A percentile compares a stretch with the other conserved stretches of the same genome.
Evolutionary conservation across 1,139 yeast genomes (phyloP).

Genomic region (Pichia sp.): DNA sequence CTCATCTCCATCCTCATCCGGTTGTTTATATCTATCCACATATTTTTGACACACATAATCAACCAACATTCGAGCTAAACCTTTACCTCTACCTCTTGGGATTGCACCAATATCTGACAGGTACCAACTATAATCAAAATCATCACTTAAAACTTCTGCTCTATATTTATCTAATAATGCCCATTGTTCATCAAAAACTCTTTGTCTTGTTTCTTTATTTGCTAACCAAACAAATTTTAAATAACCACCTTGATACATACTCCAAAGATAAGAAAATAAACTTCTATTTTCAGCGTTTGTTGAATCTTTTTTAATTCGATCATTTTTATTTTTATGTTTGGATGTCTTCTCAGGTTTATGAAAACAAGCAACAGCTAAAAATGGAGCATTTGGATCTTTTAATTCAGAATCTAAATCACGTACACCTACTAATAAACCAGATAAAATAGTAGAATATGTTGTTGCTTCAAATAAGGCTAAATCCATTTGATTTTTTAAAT

Average conservation of each 20-base stretch:
- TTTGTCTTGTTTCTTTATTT: conserved; percentile 42
- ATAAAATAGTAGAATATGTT: conserved; percentile 47
- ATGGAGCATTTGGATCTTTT: conserved; percentile 31
- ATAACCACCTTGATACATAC: conserved; percentile 31
- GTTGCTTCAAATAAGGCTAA: conserved; percentile 50
- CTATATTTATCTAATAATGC: conserved; percentile 47
- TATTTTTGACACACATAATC: conserved; percentile 40
- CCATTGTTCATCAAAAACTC: conserved; percentile 54
- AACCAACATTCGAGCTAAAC: conserved; percentile 51
- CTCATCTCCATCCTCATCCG: no score
- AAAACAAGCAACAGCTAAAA: conserved; percentile 63
- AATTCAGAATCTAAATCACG: conserved; percentile 33
- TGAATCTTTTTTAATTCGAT: no score
- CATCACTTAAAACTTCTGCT: conserved; percentile 28
- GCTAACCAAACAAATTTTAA: conserved; percentile 31
- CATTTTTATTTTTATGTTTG: no score
- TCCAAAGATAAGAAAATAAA: conserved; percentile 29
- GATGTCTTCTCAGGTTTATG: conserved; percentile 46
- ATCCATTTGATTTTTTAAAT: conserved; percentile 37
- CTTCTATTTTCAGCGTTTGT: conserved; percentile 16
- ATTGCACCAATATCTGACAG: conserved; percentile 61
- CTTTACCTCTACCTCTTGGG: conserved; percentile 58
- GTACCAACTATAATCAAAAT: conserved; percentile 44
- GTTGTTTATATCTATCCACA: conserved; percentile 27
- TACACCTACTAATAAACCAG: conserved; percentile 51